Evolutionary conservation across 805 yeast genomes (phyloP).

Genomic region (Priceomyces carsonii): DNA sequence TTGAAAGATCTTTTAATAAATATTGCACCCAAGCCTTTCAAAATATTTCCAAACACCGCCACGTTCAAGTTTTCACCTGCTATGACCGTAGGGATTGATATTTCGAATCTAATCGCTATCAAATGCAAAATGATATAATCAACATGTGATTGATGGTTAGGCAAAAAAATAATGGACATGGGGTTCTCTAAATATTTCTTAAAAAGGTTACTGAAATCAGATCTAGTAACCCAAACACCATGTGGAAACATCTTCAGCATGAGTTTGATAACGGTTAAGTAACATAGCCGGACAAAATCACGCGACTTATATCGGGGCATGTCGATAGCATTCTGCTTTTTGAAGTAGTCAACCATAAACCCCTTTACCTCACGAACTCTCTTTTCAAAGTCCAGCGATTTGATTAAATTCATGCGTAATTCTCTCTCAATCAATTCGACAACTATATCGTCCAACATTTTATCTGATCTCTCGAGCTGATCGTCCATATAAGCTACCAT

Average conservation of each 20-base stretch:
- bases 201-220: constrained; percentile 30
- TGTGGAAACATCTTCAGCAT: constrained; percentile 41
- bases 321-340: constrained; percentile 34
- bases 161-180: constrained; percentile 50
- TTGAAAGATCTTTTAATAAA: constrained; percentile 54
- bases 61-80: constrained; percentile 70
- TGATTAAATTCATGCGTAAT: constrained; percentile 36
- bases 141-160: constrained; percentile 63
- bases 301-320: constrained; percentile 31
- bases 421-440: constrained; percentile 37
- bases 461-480: constrained; percentile 31
- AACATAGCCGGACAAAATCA: constrained; percentile 33
- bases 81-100: constrained; percentile 56
- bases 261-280: constrained; percentile 35
- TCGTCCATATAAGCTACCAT: constrained; percentile 31
- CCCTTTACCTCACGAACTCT: constrained; percentile 38
- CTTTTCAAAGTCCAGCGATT: constrained; percentile 28
- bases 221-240: constrained; percentile 40
- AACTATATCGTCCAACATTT: constrained; percentile 35
- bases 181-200: constrained; percentile 36
- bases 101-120: constrained; percentile 51
- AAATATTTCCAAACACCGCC: constrained; percentile 51
- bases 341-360: constrained; percentile 40
- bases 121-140: constrained; percentile 62
- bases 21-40: constrained; percentile 55